Base-by-base conservation (phyloP, 805 yeast species). In the Wickerhamomyces xylosicus region DNA sequence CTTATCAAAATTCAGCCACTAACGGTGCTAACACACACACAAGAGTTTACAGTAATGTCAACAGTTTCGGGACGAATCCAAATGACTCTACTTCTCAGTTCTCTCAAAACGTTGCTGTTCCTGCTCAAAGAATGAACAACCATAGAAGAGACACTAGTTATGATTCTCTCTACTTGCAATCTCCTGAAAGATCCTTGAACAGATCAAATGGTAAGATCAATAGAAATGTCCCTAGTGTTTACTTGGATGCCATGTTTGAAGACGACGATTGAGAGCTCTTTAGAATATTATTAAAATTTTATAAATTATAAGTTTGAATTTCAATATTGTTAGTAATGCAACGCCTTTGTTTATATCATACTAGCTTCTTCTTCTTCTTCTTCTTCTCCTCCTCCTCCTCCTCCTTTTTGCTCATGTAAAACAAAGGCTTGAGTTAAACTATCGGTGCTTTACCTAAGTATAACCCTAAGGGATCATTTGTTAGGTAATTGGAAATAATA, bases 221-320 rank as follows among this genome's bases (percentile, higher is more conserved):
- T 22, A 47, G 40, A 41, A 55, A 67, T 2, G 60, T 67, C 33
- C 77, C 77, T 19, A 63, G 71, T 41, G 65, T 66, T 61, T 70
- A 69, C 46, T 61, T 71, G 48, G 76, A 71, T 36, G 67, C 66
- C 41, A 64, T 71, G 60, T 66, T 71, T 41, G 75, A 68, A 41
- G 57, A 57, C 36, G 41, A 39, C 13, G 29, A 25, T 13, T 7
- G n/a, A n/a, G n/a, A n/a, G n/a, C n/a, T n/a, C n/a, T n/a, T n/a
- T n/a, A n/a, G n/a, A n/a, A n/a, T n/a, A n/a, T n/a, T n/a, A n/a
- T n/a, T n/a, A n/a, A n/a, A n/a, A n/a, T n/a, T n/a, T n/a, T n/a
- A n/a, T n/a, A n/a, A n/a, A n/a, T n/a, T n/a, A n/a, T n/a, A n/a
- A n/a, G n/a, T n/a, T n/a, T n/a, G n/a, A n/a, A n/a, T n/a, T n/a